These are phyloP conservation scores for Suillus decipiens DNA, from an alignment of 768 basidiomycete species.

Conservation along the genomic window DNA sequence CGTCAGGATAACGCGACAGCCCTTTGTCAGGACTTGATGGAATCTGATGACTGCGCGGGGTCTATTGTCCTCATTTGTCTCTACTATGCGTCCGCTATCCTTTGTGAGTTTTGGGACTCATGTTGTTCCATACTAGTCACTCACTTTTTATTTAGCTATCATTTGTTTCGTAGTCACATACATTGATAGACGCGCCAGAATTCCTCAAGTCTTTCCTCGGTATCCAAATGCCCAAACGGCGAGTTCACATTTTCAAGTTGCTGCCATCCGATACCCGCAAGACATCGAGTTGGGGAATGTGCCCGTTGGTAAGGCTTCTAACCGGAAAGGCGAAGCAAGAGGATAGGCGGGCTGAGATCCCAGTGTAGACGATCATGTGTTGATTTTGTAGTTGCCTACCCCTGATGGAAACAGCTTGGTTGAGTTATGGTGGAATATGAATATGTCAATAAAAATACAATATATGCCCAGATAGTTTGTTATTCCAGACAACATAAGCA, in stretches of 20 bases:
- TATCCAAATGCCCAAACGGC: slow-evolving; percentile 31
- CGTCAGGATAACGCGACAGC: slow-evolving; percentile 16
- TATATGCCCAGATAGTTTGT: neutral
- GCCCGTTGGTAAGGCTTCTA: slow-evolving; percentile 13
- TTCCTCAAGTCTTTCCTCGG: slow-evolving; percentile 22
- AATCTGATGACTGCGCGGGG: slow-evolving; percentile 18
- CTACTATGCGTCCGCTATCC: slow-evolving; percentile 28
- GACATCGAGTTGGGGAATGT: slow-evolving; percentile 21
- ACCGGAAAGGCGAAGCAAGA: slow-evolving; percentile 15
- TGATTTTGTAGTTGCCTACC: neutral
- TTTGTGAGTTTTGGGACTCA: slow-evolving; percentile 24
- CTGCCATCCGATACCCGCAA: slow-evolving; percentile 21
- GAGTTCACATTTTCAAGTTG: slow-evolving; percentile 29
- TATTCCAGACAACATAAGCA: neutral
- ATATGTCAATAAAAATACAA: neutral
- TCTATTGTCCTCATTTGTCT: slow-evolving; percentile 27
- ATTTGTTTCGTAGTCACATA: slow-evolving; percentile 25
- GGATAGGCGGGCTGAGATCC: slow-evolving; percentile 22
- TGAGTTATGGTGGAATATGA: slow-evolving; percentile 16
- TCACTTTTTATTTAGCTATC: slow-evolving; percentile 17
- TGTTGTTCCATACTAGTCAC: slow-evolving; percentile 3
- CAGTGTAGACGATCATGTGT: slow-evolving; percentile 8
- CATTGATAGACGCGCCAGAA: slow-evolving; percentile 31
- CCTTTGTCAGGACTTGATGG: slow-evolving; percentile 34
- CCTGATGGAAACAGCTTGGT: neutral